Conservation (phyloP, 192 early-diverging fungal species). For the Funneliformis geosporum region DNA sequence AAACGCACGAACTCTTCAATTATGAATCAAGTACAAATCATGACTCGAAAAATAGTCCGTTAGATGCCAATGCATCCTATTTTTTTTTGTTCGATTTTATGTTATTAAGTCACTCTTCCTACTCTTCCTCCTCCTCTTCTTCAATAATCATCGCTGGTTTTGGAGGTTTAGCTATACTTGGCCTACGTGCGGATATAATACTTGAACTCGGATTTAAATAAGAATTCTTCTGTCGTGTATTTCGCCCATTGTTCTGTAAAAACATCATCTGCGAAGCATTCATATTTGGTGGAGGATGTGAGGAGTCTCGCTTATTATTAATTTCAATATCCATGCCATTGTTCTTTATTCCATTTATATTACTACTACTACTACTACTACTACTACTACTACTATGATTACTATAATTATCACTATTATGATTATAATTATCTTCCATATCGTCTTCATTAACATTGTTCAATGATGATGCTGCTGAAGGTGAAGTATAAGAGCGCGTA, state of each 20-base stretch:
- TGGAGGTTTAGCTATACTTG: background rate
- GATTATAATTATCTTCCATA: background rate
- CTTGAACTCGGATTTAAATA: background rate
- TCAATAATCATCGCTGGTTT: background rate
- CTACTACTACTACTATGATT: background rate
- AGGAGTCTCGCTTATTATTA: background rate
- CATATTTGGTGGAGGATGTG: slow-evolving; percentile 2
- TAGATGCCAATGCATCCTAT: slow-evolving; percentile 1
- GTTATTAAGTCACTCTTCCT: background rate
- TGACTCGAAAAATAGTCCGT: background rate
- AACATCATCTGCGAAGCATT: slow-evolving; percentile 1
- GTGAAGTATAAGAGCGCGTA: background rate
- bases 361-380: background rate
- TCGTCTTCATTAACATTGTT: background rate
- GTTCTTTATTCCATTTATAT: background rate
- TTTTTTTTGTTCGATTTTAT: background rate
- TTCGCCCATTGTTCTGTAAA: background rate
- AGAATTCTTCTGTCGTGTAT: background rate
- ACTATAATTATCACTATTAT: background rate
- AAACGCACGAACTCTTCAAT: background rate
- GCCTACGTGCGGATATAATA: too few species aligned
- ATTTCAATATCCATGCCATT: background rate
- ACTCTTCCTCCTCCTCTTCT: background rate
- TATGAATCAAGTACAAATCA: background rate
- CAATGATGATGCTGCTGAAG: background rate